Evolutionary conservation across 148 eudicot genomes (phyloP).

Genomic region (Cornus controversa): DNA sequence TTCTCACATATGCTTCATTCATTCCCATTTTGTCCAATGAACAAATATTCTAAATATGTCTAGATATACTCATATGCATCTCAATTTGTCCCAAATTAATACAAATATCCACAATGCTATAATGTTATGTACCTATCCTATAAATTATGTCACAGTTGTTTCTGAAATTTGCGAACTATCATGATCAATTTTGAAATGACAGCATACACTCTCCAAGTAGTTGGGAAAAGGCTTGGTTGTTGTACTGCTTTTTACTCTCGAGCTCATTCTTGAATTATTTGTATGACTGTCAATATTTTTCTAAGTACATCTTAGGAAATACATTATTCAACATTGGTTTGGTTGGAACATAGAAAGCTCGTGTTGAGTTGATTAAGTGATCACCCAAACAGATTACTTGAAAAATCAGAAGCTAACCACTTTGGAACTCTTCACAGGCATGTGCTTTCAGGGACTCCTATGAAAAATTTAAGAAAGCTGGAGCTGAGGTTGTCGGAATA

Average conservation of each 20-base stretch:
- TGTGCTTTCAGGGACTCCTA: slow-evolving; percentile 99
- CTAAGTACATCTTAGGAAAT: too few species aligned
- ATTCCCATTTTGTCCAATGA: background rate
- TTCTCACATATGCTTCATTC: background rate
- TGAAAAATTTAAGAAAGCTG: slow-evolving; percentile 98
- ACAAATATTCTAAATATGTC: too few species aligned
- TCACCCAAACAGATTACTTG: background rate
- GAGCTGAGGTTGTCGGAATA: slow-evolving; percentile 92
- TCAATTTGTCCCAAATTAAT: too few species aligned
- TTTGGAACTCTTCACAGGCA: slow-evolving; percentile 45
- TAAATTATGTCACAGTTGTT: too few species aligned
- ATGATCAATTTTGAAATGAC: background rate
- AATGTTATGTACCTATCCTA: too few species aligned
- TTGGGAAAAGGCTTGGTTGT: too few species aligned
- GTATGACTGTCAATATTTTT: background rate
- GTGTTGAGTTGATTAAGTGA: too few species aligned
- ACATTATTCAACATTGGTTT: too few species aligned
- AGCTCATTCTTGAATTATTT: background rate
- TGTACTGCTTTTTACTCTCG: background rate
- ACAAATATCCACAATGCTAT: too few species aligned
- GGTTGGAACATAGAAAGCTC: background rate
- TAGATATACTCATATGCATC: too few species aligned
- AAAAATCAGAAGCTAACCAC: background rate
- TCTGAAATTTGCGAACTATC: too few species aligned
- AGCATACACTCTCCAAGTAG: too few species aligned